Percentiles rank a stretch among this genome's conserved stretches.
Conservation (phyloP, 2,329 filamentous ascomycete genomes). For the Diaporthe sp. region DNA sequence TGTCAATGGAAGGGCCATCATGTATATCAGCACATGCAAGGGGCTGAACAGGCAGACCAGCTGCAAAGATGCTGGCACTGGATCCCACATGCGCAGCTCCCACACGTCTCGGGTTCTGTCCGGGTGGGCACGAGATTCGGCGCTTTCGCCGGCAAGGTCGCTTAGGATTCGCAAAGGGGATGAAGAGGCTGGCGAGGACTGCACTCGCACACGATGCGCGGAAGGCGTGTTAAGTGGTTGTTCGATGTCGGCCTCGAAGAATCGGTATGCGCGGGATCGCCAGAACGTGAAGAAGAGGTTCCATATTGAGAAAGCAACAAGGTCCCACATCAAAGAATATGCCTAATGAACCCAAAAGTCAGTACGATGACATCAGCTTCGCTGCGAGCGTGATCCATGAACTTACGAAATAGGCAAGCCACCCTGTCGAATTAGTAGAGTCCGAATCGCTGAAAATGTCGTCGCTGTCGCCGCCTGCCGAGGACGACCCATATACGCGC, state of each 20-base stretch:
- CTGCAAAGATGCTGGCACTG: slow-evolving; percentile 83
- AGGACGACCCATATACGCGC: slow-evolving; percentile 78
- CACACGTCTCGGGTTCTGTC: slow-evolving; percentile 89
- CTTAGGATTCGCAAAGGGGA: slow-evolving; percentile 85
- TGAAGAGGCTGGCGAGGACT: slow-evolving; percentile 82
- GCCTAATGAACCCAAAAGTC: slow-evolving; percentile 61
- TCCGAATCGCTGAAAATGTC: slow-evolving; percentile 86
- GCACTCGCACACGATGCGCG: slow-evolving; percentile 88
- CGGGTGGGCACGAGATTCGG: slow-evolving; percentile 88
- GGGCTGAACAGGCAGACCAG: slow-evolving; percentile 94
- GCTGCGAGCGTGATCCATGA: slow-evolving; percentile 26
- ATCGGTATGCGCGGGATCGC: slow-evolving; percentile 86
- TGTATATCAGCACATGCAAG: slow-evolving; percentile 91
- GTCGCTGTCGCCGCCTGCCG: slow-evolving; percentile 71
- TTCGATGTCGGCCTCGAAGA: slow-evolving; percentile 91
- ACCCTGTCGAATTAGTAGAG: slow-evolving; percentile 66
- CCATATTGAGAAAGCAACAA: slow-evolving; percentile 75
- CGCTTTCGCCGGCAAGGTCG: slow-evolving; percentile 76
- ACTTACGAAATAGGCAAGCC: slow-evolving; percentile 72
- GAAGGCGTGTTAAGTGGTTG: slow-evolving; percentile 83
- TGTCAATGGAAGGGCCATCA: slow-evolving; percentile 85
- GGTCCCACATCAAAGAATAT: slow-evolving; percentile 77
- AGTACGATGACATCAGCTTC: background rate
- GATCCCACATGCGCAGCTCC: slow-evolving; percentile 96
- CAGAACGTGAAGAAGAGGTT: slow-evolving; percentile 89